A percentile compares a stretch with the other conserved stretches of the same genome.
These are phyloP conservation scores for Pleurotus pulmonarius DNA, from an alignment of 768 basidiomycete species.

Conservation along the genomic window DNA sequence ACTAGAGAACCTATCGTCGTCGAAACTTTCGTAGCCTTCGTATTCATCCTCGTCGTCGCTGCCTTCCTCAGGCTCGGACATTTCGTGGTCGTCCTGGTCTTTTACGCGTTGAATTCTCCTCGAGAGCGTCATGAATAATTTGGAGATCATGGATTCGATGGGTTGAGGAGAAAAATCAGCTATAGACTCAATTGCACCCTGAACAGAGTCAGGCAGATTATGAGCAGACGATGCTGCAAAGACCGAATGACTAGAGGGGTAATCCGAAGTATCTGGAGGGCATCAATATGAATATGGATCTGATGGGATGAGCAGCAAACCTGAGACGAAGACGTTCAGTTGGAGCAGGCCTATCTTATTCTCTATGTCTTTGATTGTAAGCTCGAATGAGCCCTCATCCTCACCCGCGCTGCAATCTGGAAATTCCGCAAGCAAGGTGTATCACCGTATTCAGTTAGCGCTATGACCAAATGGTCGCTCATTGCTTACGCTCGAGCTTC, in stretches of 20 bases:
- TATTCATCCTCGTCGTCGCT: conserved; percentile 20
- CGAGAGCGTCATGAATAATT: conserved; percentile 34
- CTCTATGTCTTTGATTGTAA: conserved; percentile 32
- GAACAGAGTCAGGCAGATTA: conserved; percentile 35
- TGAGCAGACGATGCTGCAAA: conserved; percentile 52
- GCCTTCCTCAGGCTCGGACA: conserved; percentile 6
- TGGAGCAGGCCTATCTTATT: conserved; percentile 30
- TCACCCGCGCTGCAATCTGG: conserved; percentile 53
- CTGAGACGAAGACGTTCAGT: conserved; percentile 47
- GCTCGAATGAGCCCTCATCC: conserved; percentile 63
- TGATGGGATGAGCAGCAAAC: conserved; percentile 22
- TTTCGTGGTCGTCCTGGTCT: neutral
- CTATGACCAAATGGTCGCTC: neutral
- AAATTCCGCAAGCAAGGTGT: neutral
- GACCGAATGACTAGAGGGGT: conserved; percentile 55
- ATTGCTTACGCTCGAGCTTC: conserved; percentile 35
- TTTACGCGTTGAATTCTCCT: conserved; percentile 14
- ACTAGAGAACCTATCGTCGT: conserved; percentile 9
- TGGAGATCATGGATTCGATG: conserved; percentile 41
- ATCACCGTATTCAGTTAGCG: too few species aligned
- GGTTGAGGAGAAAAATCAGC: conserved; percentile 35
- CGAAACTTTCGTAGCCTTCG: conserved; percentile 31
- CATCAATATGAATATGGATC: neutral
- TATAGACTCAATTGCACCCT: conserved; percentile 40
- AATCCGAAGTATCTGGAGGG: conserved; percentile 59